Evolutionary conservation across 129 eudicot species (phyloP).

Genomic region (Silybum marianum): DNA sequence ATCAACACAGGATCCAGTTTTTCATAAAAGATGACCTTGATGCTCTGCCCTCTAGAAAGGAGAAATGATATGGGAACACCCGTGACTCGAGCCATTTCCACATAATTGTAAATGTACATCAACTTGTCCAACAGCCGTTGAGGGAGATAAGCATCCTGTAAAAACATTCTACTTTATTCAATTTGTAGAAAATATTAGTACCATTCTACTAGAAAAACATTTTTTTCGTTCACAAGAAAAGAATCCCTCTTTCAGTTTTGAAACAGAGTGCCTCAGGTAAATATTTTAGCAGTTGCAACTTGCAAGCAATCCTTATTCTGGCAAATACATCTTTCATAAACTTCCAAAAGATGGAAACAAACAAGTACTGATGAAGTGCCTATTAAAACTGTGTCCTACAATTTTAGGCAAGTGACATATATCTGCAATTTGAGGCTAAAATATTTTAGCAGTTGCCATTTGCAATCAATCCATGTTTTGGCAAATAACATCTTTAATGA

Average conservation of each 20-base stretch:
- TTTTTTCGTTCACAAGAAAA: not conserved
- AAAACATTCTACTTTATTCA: conserved; percentile 14
- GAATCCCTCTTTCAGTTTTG: not conserved
- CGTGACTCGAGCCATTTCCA: conserved; percentile 99
- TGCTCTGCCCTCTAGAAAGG: conserved; percentile 98
- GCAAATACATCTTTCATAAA: not conserved
- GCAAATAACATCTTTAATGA: not conserved
- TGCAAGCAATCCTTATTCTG: conserved; percentile 4
- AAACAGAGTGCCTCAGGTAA: not conserved
- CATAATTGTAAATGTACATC: conserved; percentile 95
- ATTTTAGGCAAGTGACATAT: not conserved
- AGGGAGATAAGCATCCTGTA: conserved; percentile 99
- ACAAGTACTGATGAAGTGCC: not conserved
- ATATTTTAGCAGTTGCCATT: not conserved
- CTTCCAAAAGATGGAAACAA: not conserved
- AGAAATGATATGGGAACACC: conserved; percentile 99
- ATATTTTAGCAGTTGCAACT: conserved; percentile 7
- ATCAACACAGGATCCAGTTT: not conserved
- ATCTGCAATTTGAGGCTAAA: not conserved
- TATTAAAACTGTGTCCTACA: not conserved
- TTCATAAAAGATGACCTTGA: conserved; percentile 60
- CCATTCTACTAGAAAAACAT: not conserved
- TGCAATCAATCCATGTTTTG: conserved; percentile 13
- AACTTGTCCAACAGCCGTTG: conserved; percentile 95
- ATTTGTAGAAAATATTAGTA: not conserved